Conservation (phyloP, 306 rosid genomes). For the Senna tora region DNA sequence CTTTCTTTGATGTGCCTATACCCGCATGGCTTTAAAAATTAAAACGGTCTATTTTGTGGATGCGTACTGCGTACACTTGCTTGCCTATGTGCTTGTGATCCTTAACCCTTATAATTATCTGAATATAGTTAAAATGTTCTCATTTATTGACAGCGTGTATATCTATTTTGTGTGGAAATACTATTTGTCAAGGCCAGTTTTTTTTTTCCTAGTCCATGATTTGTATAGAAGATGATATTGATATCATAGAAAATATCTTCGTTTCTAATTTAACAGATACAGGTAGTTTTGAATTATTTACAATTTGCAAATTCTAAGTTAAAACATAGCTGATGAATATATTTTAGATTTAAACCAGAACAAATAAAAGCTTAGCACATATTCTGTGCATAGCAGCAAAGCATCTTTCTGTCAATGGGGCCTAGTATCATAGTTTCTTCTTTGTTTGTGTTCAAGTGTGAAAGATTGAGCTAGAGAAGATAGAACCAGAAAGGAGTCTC, state of each 20-base stretch:
- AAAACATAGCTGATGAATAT: not conserved
- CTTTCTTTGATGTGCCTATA: slow-evolving; percentile 4
- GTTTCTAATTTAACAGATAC: slow-evolving; percentile 18
- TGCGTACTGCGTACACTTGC: slow-evolving; percentile 24
- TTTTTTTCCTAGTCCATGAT: not conserved
- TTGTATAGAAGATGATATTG: slow-evolving; percentile 16
- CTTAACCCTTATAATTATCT: slow-evolving; percentile 17
- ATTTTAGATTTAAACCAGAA: slow-evolving; percentile 22
- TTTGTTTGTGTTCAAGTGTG: slow-evolving; percentile 20
- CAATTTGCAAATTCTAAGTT: slow-evolving; percentile 9
- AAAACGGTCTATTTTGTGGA: not conserved
- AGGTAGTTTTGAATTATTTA: slow-evolving; percentile 12
- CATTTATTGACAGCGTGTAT: slow-evolving; percentile 7
- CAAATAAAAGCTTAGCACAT: slow-evolving; percentile 8
- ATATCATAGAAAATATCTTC: slow-evolving; percentile 17
- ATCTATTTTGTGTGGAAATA: slow-evolving; percentile 13
- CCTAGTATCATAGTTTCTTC: slow-evolving; percentile 5
- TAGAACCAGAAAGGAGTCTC: not conserved
- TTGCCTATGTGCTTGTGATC: not conserved
- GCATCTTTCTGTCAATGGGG: slow-evolving; percentile 7
- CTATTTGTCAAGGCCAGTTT: not conserved
- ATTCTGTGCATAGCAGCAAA: not conserved
- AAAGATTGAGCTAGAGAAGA: slow-evolving; percentile 1
- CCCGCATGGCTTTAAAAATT: slow-evolving; percentile 20
- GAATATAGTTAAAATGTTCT: slow-evolving; percentile 27